Percentiles rank a stretch among this genome's conserved stretches.
These are phyloP conservation scores for Coniferiporia sulphurascens DNA, from an alignment of 1,284 basidiomycete genomes.

Conservation along the genomic window DNA sequence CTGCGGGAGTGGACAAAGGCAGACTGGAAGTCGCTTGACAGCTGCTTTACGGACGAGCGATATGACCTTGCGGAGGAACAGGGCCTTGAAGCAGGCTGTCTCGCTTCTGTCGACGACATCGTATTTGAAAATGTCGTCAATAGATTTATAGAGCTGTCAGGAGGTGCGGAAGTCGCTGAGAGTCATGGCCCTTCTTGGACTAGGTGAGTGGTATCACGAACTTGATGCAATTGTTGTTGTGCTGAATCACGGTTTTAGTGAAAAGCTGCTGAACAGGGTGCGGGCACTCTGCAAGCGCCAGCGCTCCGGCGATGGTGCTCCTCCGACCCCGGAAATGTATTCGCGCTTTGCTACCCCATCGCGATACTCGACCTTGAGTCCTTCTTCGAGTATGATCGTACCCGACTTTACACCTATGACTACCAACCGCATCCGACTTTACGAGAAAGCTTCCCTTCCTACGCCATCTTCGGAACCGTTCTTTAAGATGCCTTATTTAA, in stretches of 20 bases:
- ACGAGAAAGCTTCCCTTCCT: conserved; percentile 3
- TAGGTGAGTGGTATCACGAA: conserved; percentile 35
- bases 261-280: conserved; percentile 47
- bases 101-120: conserved; percentile 48
- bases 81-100: conserved; percentile 27
- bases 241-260: conserved; percentile 33
- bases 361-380: conserved; percentile 16
- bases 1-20: conserved; percentile 56
- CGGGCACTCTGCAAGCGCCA: conserved; percentile 61
- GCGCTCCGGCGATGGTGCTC: conserved; percentile 48
- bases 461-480: conserved; percentile 11
- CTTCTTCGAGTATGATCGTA: conserved; percentile 27
- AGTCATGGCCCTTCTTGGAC: conserved; percentile 46
- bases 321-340: conserved; percentile 39
- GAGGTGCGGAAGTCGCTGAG: conserved; percentile 36
- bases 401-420: conserved; percentile 46
- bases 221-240: conserved; percentile 3
- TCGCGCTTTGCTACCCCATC: conserved; percentile 30
- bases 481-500: conserved; percentile 26
- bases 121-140: conserved; percentile 48
- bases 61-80: conserved; percentile 37
- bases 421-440: conserved; percentile 23
- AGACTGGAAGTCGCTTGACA: conserved; percentile 70
- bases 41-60: conserved; percentile 69
- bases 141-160: conserved; percentile 45